Base-by-base conservation (phyloP, 139 green algal genomes). In the Spirogloea muscicola region DNA sequence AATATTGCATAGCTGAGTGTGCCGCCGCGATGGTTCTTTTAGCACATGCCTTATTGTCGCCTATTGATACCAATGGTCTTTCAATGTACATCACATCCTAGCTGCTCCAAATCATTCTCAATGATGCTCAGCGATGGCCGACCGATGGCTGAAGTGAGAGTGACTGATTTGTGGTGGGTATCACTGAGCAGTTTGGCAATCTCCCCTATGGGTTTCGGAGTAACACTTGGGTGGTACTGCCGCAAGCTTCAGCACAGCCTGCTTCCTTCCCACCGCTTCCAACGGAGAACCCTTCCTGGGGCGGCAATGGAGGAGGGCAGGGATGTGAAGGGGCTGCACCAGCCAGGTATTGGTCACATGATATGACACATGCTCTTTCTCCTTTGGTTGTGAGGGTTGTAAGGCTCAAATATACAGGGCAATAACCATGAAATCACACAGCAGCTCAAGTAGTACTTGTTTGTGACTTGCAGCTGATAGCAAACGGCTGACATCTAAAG, bases 161-260 rank as follows among this genome's bases (percentile, higher is more conserved):
- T 21, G 21, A 31, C 46, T 55, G 46, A 21, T 55, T 55, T 21
- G 10, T 10, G 13, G 10, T 39, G 55, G 10, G 27, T 13, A 16
- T 10, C 55, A 49, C 10, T 64, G 27, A 31, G 43, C 80, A 73
- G 68, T 76, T 77, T 31, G 80, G 76, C 38, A 84, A 86, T 31
- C 29, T 62, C 1, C 80, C 80, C 7, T 40, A 52, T 4, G 80
- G 80, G 4, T 75, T 86, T 13, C 59, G 78, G 10, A 43, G 46
- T 38, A 86, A 86, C 70, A 84, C 80, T 1, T 86, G 76, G 77
- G n/a, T 84, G 21, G 77, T 80, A 9, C 72, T 63, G 10, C 72
- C 72, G 1, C 72, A 33, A 2, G 62, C 63, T 1, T 62, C 72
- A 4, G 63, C 38, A 5, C n/a, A 51, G 13, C 72, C 72, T 6